Base-by-base conservation (phyloP, 257 asterid species). In the Plantago ovata region DNA sequence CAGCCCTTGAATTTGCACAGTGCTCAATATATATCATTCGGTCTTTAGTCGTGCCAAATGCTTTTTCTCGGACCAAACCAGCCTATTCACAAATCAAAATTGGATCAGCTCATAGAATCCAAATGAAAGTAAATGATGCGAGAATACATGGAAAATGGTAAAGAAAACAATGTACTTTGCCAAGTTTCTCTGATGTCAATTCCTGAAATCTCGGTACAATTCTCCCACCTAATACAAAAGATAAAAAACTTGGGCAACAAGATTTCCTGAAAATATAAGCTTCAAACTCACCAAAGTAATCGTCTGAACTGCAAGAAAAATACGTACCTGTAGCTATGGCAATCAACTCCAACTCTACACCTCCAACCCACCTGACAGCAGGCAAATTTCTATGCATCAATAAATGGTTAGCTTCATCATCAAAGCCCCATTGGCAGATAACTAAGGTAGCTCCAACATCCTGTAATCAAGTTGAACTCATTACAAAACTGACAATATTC, bases 401-500 rank as follows among this genome's bases (percentile, higher is more conserved):
- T 49, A 92, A 75, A 80, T 92, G 98, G 70, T 92, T 92, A 57
- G 98, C 98, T 69, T 92, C 98, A 68, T 92, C 98, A 62, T 92
- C 98, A 68, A 92, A 92, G 58, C 98, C 98, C 98, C 98, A 92
- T 62, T 92, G 98, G 68, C 96, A 92, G 74, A 92, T 92, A 32
- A 92, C 98, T 73, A 92, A 70, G 20, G 94, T 81, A 60, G 98
- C 96, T 15, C 98, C 98, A 61, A 82, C 93, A 74, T 92, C 98
- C 98, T 92, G 90, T 45, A 62, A 55, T 36, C 46, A 63, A 77
- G 65, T 23, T 11, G 36, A 28, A 28, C 7, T 28, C 36, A 28
- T 28, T 28, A 28, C 4, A 0, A 28, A 28, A 28, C 36, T 28
- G 4, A 8, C 4, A 28, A 28, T 3, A 3, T 3, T 28, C 36